Base-by-base conservation (phyloP, 768 basidiomycete species). In the Lactifluus subvellereus region DNA sequence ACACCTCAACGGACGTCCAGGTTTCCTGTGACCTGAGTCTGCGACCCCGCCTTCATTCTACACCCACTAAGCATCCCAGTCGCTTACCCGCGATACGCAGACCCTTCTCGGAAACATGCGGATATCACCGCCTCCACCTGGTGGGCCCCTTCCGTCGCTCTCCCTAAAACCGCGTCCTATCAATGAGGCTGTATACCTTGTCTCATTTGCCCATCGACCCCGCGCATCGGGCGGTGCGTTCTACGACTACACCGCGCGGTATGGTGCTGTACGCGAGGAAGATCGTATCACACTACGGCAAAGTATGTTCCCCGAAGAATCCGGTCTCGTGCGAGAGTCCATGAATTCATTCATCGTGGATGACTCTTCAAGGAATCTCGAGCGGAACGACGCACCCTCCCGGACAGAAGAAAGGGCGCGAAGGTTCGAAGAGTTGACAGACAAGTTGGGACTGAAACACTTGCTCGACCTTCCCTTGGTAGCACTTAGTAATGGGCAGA, bases 401-500 rank as follows among this genome's bases (percentile, higher is more conserved):
- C 65, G 6, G 65, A 67, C 22, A 69, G 33, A 42, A 38, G 74
- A 66, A 66, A 71, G 38, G 66, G 65, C 6, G 62, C 72, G 9
- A 73, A 70, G 56, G 7, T 80, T 95, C 60, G 78, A 83, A 4
- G 72, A 77, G 2, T 72, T 91, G n/a, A 78, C 84, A 0, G 73
- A 77, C 3, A 72, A 74, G 52, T 79, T 98, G 71, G 80, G 80
- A 9, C 75, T 98, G 45, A 71, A 73, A 2, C 67, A 77, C 5
- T 74, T 95, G 30, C 76, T 98, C n/a, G 87, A 94, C 70, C 70
- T 96, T 6, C 96, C 96, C 0, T 71, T 91, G 4, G 79, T 98
- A 8, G 91, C 91, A 0, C 72, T 98, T 56, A 91, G 89, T 65
- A 96, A 95, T 69, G 96, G 96, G 0, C 95, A 99, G 77, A 98